Evolutionary conservation across 306 rosid genomes (phyloP), one percentile per base, ranked within the genome.

Genomic region (Acacia acuminata): DNA sequence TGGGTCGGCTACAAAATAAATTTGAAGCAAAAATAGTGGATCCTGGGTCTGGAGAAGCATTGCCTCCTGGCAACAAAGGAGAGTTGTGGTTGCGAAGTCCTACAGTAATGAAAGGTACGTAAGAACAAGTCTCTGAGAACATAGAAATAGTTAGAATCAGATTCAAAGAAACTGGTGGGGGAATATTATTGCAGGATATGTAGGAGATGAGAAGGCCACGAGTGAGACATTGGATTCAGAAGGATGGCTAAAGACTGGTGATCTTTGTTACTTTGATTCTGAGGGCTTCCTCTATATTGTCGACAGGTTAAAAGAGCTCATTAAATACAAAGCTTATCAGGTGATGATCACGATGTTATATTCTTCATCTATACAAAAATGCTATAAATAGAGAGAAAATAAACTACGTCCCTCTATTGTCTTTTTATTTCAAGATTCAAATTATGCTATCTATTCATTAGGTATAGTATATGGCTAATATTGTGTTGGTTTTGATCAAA

Each of bases 321-420:
- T 95, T 68, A 93, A 95, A 84, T 95, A 93, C 91, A 95, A 95
- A 83, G 99, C 87, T 24, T 93, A 92, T 90, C 98, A 95, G 94
- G 98, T 95, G 84, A 61, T 42, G 84, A 61, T 34, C 70, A n/a
- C 24, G 34, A 10, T 58, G 6, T 24, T 61, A 1, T 22, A 12
- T 7, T 61, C 15, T 24, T 61, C 67, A 4, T 61, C 32, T 10
- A 24, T 60, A 24, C 14, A 60, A 19, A 17, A 4, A 15, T 14
- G 51, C 51, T 47, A 13, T 1, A 47, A 3, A 47, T 47, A 12
- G 51, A 13, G 17, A 47, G 51, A 13, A 45, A 45, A 0, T 20
- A 55, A 20, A 20, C 11, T 6, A 20, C 3, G 30, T 19, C 12
- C 4, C 64, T 53, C 24, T 53, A 16, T 53, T 51, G 56, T 48